Percentiles rank a stretch among this genome's conserved stretches.
Conservation (phyloP, 108 stramenopile genomes). For the Cylindrotheca fusiformis region DNA sequence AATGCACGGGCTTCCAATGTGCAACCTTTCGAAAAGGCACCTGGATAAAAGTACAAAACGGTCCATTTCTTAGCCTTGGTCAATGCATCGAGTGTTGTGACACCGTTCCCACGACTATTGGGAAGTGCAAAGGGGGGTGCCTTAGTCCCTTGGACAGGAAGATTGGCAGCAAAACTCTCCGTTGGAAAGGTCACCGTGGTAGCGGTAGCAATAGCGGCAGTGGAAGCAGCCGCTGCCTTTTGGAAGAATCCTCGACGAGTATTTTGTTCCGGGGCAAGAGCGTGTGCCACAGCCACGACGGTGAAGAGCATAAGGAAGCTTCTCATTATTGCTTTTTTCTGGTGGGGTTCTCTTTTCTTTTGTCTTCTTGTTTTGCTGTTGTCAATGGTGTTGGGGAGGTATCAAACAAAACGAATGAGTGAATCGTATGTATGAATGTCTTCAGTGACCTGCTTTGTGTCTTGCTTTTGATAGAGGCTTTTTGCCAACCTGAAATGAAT, state of each 20-base stretch:
- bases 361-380: too few relatives aligned
- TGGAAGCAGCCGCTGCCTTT: not conserved
- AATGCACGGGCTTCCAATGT: constrained; percentile 80
- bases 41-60: constrained; percentile 85
- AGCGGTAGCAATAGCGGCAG: not conserved
- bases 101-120: constrained; percentile 56
- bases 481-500: too few relatives aligned
- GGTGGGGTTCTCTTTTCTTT: too few relatives aligned
- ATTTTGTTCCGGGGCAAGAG: too few relatives aligned
- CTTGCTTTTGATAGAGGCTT: too few relatives aligned
- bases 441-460: too few relatives aligned
- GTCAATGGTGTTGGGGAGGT: too few relatives aligned
- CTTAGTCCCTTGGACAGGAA: constrained; percentile 33
- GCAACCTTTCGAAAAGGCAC: constrained; percentile 79
- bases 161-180: not conserved
- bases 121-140: constrained; percentile 67
- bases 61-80: constrained; percentile 58
- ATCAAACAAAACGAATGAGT: too few relatives aligned
- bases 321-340: too few relatives aligned
- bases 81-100: constrained; percentile 40
- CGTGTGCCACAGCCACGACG: too few relatives aligned
- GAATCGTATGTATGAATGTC: too few relatives aligned
- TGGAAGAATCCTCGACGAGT: not conserved
- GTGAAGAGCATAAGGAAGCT: too few relatives aligned
- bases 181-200: not conserved